These are phyloP conservation scores for Oxyria digyna DNA, from an alignment of 148 eudicot genomes.

Conservation along the genomic window DNA sequence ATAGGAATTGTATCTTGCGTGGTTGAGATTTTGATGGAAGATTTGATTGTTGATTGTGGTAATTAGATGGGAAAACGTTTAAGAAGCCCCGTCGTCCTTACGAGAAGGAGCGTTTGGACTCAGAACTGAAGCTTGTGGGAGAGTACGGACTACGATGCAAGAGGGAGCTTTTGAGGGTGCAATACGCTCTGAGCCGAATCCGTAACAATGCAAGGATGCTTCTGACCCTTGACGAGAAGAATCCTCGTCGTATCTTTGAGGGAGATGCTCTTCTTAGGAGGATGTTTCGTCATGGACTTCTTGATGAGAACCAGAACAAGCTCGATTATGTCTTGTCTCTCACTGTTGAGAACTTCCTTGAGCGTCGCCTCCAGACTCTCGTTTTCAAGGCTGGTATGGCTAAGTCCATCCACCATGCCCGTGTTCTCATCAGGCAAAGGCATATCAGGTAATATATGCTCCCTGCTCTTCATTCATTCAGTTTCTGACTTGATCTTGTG, in stretches of 20 bases:
- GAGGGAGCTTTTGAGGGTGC: conserved; percentile 19
- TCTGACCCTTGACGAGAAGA: conserved; percentile 1
- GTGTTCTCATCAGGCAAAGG: conserved; percentile 11
- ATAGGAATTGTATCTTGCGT: too few species aligned
- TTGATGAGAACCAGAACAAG: conserved; percentile 12
- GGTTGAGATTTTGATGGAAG: too few species aligned
- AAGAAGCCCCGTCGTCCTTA: conserved; percentile 35
- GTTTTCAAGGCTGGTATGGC: conserved; percentile 12
- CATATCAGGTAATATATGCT: conserved; percentile 12
- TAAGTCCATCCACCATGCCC: conserved; percentile 15
- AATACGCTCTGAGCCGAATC: background rate
- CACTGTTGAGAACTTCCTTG: conserved; percentile 13
- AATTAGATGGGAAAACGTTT: conserved; percentile 26
- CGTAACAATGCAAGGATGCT: background rate
- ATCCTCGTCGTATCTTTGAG: background rate
- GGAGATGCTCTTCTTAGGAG: conserved; percentile 1
- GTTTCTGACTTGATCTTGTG: too few species aligned
- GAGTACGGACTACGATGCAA: conserved; percentile 31
- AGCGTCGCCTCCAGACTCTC: conserved; percentile 13
- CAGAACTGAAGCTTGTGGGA: conserved; percentile 29
- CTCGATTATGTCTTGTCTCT: conserved; percentile 16
- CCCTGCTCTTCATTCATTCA: too few species aligned
- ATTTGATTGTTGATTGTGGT: background rate
- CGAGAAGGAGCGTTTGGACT: conserved; percentile 32
- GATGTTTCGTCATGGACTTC: conserved; percentile 13